phyloP scores from a whole-genome alignment of 192 early-diverging fungal species.

The Dimargaris cristalligena region DNA sequence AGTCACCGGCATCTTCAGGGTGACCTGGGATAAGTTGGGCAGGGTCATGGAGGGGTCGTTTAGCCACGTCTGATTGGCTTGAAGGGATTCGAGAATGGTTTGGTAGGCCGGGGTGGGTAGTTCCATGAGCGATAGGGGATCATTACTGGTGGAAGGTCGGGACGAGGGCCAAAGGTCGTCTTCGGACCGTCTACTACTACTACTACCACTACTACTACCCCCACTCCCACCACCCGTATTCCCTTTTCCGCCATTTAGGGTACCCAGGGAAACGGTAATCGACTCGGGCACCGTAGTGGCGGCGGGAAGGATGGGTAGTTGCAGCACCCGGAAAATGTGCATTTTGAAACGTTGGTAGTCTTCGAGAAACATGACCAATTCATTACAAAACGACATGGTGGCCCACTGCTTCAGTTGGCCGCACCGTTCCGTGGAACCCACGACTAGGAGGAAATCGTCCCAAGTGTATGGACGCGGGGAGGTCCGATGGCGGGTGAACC shows the following conservation, averaged over 20 bases:
- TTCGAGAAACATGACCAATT: not conserved
- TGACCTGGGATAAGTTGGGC: not conserved
- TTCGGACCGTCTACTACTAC: not conserved
- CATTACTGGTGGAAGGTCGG: not conserved
- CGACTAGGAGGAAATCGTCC: not conserved
- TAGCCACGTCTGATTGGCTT: not conserved
- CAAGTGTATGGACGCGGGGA: not conserved
- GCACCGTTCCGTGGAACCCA: not conserved
- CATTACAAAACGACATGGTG: not conserved
- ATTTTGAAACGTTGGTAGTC: slow-evolving; percentile 7
- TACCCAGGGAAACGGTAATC: not conserved
- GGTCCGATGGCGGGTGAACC: no score
- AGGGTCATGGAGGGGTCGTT: not conserved
- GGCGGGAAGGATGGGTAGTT: not conserved
- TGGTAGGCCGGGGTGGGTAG: not conserved
- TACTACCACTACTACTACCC: no score
- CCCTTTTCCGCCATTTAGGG: not conserved
- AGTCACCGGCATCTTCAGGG: not conserved
- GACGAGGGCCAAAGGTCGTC: not conserved
- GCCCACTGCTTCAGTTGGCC: not conserved
- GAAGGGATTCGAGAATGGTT: not conserved
- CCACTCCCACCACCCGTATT: not conserved
- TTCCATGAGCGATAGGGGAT: not conserved
- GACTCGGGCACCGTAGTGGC: not conserved
- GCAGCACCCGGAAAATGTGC: not conserved